phyloP scores from a whole-genome alignment of 129 eudicot genomes.

The Tagetes erecta region DNA sequence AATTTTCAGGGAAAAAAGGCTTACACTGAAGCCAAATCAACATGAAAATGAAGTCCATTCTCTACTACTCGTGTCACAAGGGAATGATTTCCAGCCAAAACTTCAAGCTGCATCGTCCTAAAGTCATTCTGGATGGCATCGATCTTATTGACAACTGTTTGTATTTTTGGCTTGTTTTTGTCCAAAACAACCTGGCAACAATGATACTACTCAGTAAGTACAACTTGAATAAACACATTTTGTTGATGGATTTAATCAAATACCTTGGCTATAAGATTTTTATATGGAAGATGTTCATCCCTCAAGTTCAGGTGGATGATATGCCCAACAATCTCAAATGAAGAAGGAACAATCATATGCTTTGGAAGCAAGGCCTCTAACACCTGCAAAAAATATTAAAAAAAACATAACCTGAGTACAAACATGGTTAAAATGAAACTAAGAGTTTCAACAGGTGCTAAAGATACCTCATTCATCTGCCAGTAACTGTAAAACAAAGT shows the following conservation, averaged over 20 bases:
- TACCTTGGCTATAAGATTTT: constrained; percentile 84
- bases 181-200: constrained; percentile 75
- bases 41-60: constrained; percentile 85
- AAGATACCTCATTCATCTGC: constrained; percentile 85
- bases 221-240: background rate
- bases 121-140: constrained; percentile 73
- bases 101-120: constrained; percentile 97
- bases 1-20: constrained; percentile 11
- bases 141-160: constrained; percentile 88
- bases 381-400: constrained; percentile 53
- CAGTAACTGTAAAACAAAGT: constrained; percentile 78
- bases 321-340: constrained; percentile 91
- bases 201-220: background rate
- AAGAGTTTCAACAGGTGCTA: background rate
- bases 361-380: constrained; percentile 79
- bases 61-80: constrained; percentile 84
- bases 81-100: constrained; percentile 93
- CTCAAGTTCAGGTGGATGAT: constrained; percentile 81
- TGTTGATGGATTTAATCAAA: background rate
- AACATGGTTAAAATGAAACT: constrained; percentile 4
- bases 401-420: background rate
- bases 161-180: constrained; percentile 89
- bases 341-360: constrained; percentile 75
- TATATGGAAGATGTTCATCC: constrained; percentile 80
- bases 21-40: constrained; percentile 85